Conservation (phyloP, 768 basidiomycete species). For the Candolleomyces aberdarensis region DNA sequence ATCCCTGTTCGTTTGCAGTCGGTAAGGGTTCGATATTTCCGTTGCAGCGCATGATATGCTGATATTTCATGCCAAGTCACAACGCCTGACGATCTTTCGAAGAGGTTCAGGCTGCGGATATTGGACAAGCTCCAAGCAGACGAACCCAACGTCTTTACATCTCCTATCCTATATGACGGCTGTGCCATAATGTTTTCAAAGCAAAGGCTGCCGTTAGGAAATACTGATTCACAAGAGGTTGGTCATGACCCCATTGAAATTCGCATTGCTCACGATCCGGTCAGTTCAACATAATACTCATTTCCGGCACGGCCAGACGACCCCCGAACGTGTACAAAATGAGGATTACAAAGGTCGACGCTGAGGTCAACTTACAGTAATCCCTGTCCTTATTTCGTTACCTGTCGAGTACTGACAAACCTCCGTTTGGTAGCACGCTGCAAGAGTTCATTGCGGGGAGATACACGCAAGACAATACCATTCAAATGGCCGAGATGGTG, state of each 20-base stretch:
- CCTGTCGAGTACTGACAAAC: background rate
- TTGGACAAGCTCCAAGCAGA: slow-evolving; percentile 57
- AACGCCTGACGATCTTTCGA: slow-evolving; percentile 12
- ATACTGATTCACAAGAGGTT: slow-evolving; percentile 49
- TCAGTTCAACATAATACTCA: slow-evolving; percentile 56
- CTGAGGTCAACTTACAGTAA: slow-evolving; percentile 37
- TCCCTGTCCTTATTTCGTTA: background rate
- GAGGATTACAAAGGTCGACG: slow-evolving; percentile 50
- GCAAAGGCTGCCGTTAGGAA: slow-evolving; percentile 55
- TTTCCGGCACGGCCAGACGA: slow-evolving; percentile 26
- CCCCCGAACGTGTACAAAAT: slow-evolving; percentile 68
- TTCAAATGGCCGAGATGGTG: slow-evolving; percentile 62
- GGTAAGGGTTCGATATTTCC: slow-evolving; percentile 16
- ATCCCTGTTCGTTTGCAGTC: slow-evolving; percentile 15
- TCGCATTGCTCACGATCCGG: background rate
- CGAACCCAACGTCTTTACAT: slow-evolving; percentile 58
- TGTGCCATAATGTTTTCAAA: slow-evolving; percentile 71
- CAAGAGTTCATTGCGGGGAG: slow-evolving; percentile 57
- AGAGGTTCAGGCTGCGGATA: slow-evolving; percentile 45
- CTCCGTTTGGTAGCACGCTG: slow-evolving; percentile 43
- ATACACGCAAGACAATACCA: slow-evolving; percentile 62
- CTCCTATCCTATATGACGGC: slow-evolving; percentile 71
- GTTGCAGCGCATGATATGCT: too few species aligned
- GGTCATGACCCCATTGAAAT: background rate
- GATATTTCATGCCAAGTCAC: slow-evolving; percentile 16